Percentiles rank a stretch among this genome's conserved stretches.
Evolutionary conservation across 2,329 filamentous ascomycete genomes (phyloP).

Genomic region (Dactylonectria macrodidyma): DNA sequence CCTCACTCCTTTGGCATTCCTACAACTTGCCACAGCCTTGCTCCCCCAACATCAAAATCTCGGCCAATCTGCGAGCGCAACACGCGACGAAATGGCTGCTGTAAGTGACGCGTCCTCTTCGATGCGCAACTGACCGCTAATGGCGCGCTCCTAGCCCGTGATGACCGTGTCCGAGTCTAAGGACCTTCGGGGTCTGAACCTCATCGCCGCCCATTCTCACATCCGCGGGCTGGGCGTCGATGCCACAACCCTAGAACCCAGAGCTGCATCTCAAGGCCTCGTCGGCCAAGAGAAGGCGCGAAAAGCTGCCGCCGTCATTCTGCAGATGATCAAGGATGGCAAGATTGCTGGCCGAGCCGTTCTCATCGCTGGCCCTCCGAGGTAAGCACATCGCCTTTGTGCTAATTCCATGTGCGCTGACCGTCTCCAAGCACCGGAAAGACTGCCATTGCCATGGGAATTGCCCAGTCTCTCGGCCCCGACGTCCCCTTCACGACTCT

Average conservation of each 20-base stretch:
- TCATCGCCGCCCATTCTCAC: conserved; percentile 98
- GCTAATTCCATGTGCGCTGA: conserved; percentile 35
- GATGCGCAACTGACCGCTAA: conserved; percentile 35
- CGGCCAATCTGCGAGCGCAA: conserved; percentile 36
- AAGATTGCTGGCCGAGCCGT: conserved; percentile 98
- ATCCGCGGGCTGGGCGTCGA: conserved; percentile 97
- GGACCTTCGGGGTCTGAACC: conserved; percentile 95
- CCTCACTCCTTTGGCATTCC: conserved; percentile 27
- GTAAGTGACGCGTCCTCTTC: conserved; percentile 56
- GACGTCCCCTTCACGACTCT: conserved; percentile 98
- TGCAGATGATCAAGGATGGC: conserved; percentile 99
- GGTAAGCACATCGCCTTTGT: conserved; percentile 58
- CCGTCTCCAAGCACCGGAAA: conserved; percentile 83
- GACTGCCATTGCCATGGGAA: conserved; percentile 98
- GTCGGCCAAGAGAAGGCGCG: conserved; percentile 97
- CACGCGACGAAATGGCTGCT: conserved; percentile 64
- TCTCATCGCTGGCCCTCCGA: conserved; percentile 93
- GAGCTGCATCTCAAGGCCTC: conserved; percentile 88
- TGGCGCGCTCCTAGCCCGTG: conserved; percentile 62
- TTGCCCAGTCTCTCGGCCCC: conserved; percentile 94
- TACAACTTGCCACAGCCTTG: conserved; percentile 28
- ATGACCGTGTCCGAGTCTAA: conserved; percentile 93
- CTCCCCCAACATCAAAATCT: conserved; percentile 30
- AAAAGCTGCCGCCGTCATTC: conserved; percentile 94
- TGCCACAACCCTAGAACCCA: conserved; percentile 89